These are phyloP conservation scores for Boletus subcaerulescens DNA, from an alignment of 768 basidiomycete species.

Conservation along the genomic window DNA sequence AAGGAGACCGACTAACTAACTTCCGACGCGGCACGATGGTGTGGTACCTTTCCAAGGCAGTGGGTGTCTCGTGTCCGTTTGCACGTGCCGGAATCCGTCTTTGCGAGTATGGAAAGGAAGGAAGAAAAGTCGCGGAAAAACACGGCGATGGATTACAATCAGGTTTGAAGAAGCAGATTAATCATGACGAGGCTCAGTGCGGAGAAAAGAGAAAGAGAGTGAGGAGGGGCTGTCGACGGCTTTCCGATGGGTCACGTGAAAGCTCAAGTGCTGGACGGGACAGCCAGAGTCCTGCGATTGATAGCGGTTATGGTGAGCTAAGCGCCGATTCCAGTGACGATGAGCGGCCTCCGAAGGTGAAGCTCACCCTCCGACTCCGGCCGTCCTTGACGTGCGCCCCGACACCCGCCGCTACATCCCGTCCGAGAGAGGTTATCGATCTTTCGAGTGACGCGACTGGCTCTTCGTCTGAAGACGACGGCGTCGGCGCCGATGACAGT, in stretches of 20 bases:
- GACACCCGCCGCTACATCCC: slow-evolving; percentile 9
- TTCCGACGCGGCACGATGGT: slow-evolving; percentile 78
- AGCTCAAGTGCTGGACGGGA: slow-evolving; percentile 11
- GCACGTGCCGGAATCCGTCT: slow-evolving; percentile 68
- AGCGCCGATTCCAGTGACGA: slow-evolving; percentile 29
- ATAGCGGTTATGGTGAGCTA: slow-evolving; percentile 27
- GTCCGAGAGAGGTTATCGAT: slow-evolving; percentile 36
- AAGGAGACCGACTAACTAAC: slow-evolving; percentile 52
- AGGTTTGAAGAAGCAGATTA: slow-evolving; percentile 45
- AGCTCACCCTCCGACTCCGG: slow-evolving; percentile 64
- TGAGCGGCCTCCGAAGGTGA: slow-evolving; percentile 57
- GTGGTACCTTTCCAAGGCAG: slow-evolving; percentile 76
- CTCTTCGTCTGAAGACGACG: slow-evolving; percentile 40
- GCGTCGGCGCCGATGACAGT: slow-evolving; percentile 18
- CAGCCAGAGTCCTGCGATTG: slow-evolving; percentile 22
- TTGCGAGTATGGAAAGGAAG: slow-evolving; percentile 60
- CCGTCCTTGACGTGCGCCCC: slow-evolving; percentile 29
- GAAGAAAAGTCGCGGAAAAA: slow-evolving; percentile 32
- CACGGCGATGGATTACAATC: slow-evolving; percentile 28
- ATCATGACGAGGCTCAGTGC: slow-evolving; percentile 35
- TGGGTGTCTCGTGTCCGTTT: slow-evolving; percentile 76
- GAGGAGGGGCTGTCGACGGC: slow-evolving; percentile 30
- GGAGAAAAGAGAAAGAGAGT: slow-evolving; percentile 47
- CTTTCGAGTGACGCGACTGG: slow-evolving; percentile 36
- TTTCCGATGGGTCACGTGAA: slow-evolving; percentile 14